Evolutionary conservation across 106 monocot species (phyloP).

Genomic region (Ottelia alismoides): DNA sequence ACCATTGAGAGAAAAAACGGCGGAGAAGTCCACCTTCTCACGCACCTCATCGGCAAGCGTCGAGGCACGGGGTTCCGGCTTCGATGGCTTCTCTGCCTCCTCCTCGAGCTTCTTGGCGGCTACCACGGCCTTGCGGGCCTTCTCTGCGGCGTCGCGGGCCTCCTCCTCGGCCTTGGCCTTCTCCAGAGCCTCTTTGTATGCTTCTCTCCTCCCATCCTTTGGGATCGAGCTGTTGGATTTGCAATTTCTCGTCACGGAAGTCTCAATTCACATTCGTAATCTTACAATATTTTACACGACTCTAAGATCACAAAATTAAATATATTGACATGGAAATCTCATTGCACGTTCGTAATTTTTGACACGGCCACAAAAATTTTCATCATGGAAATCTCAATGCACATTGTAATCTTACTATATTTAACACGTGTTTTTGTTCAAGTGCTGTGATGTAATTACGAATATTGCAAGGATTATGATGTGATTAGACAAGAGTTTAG

Average conservation of each 20-base stretch:
- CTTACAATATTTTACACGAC: no score
- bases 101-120: constrained; percentile 39
- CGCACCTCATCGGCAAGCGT: constrained; percentile 14
- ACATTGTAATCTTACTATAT: no score
- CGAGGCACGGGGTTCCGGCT: constrained; percentile 23
- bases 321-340: no score
- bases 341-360: no score
- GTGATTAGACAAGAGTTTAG: no score
- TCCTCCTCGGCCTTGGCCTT: constrained; percentile 75
- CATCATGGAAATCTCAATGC: no score
- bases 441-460: no score
- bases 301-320: no score
- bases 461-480: no score
- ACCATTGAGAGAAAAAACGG: constrained; percentile 35
- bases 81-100: constrained; percentile 25
- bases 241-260: neutral
- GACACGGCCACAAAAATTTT: no score
- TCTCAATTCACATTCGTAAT: no score
- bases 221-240: constrained; percentile 47
- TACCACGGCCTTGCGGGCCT: constrained; percentile 28
- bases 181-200: constrained; percentile 43
- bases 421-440: no score
- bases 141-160: constrained; percentile 34
- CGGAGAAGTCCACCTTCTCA: constrained; percentile 19
- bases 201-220: constrained; percentile 78